A percentile compares a stretch with the other conserved stretches of the same genome.
These are phyloP conservation scores for Oryza officinalis DNA, from an alignment of 176 grass and related monocot species.

Conservation along the genomic window DNA sequence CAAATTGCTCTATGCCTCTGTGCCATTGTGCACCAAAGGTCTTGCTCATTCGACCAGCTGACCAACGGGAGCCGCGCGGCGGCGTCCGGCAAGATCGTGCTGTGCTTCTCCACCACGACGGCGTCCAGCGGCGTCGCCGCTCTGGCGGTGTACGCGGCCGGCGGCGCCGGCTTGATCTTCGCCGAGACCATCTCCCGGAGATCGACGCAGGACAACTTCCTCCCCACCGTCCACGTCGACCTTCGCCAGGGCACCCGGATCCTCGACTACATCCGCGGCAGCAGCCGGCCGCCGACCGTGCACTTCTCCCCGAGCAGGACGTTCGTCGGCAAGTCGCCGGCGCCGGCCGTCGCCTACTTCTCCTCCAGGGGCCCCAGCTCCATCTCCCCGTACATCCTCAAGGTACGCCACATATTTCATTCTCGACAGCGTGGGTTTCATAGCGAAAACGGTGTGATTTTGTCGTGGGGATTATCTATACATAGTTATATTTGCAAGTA, in stretches of 20 bases:
- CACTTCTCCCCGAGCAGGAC: conserved; percentile 54
- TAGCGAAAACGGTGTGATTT: background rate
- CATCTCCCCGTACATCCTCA: conserved; percentile 73
- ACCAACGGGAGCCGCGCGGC: conserved; percentile 29
- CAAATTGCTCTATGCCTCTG: background rate
- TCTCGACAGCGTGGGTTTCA: too few relatives aligned
- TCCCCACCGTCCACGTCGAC: conserved; percentile 72
- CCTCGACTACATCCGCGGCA: conserved; percentile 71
- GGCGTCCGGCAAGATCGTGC: conserved; percentile 56
- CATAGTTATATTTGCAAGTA: too few relatives aligned
- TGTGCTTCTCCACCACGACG: conserved; percentile 62
- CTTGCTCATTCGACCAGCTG: conserved; percentile 55
- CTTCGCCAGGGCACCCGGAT: conserved; percentile 73
- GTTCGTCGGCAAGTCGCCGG: conserved; percentile 48
- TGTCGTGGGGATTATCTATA: background rate
- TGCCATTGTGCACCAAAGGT: conserved; percentile 32
- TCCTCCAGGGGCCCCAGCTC: conserved; percentile 89
- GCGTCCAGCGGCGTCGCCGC: conserved; percentile 57
- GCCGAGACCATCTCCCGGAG: conserved; percentile 49
- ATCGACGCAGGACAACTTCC: conserved; percentile 61
- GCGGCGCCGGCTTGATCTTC: conserved; percentile 76
- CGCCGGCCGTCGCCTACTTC: conserved; percentile 73
- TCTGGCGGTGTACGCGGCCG: conserved; percentile 53
- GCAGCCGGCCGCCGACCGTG: conserved; percentile 31
- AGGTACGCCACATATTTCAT: conserved; percentile 39